Evolutionary conservation across 345 rosid species (phyloP), one percentile per base, ranked within the genome.

Genomic region (Passiflora organensis): DNA sequence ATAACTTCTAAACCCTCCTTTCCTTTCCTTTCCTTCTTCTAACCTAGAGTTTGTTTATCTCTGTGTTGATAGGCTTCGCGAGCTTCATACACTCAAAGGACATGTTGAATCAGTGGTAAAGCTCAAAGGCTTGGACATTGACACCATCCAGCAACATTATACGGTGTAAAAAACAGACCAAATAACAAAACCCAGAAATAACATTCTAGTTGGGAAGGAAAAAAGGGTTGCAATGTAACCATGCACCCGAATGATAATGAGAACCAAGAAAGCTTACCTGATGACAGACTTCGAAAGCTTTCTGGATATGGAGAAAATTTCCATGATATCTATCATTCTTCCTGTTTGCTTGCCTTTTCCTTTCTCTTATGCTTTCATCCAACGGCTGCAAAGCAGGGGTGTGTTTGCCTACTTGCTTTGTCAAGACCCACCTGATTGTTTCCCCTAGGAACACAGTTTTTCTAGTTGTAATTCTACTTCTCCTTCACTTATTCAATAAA

Each of bases 11-110:
- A n/a, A n/a, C n/a, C n/a, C n/a, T n/a, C n/a, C n/a, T n/a, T n/a
- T n/a, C n/a, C n/a, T n/a, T n/a, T n/a, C n/a, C n/a, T n/a, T n/a
- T n/a, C n/a, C n/a, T n/a, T n/a, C n/a, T n/a, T n/a, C n/a, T n/a
- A n/a, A n/a, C n/a, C n/a, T n/a, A n/a, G n/a, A n/a, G n/a, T n/a
- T n/a, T n/a, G n/a, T n/a, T n/a, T n/a, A n/a, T n/a, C n/a, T n/a
- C n/a, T n/a, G n/a, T n/a, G n/a, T n/a, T n/a, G n/a, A 41, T 15
- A 66, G 70, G 70, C 70, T 66, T 44, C 70, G 70, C 16, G 70
- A 66, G 59, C 55, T 66, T 44, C 53, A 37, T 54, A 66, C 70
- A 0, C 70, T 66, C 14, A 66, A 66, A 24, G 70, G 70, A 16
- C 70, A 66, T 5, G 70, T 58, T 1, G 70, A 66, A 6, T 66